Evolutionary conservation across 75 land plant species (phyloP), one percentile per base, ranked within the genome.

Genomic region (Ceratopteris richardii): DNA sequence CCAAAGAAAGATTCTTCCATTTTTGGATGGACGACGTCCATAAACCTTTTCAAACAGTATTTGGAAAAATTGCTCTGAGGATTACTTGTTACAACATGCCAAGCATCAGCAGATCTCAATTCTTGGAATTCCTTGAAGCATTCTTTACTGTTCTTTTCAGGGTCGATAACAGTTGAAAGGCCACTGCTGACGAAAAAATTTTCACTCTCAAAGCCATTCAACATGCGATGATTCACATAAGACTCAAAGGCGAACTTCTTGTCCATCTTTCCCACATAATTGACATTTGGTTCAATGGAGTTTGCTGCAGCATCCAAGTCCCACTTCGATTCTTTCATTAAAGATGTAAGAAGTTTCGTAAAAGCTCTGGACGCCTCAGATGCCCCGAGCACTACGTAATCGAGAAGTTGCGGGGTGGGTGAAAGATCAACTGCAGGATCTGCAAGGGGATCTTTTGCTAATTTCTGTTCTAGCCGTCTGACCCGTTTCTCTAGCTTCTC

Each of bases 1-100:
- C 87, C 83, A 57, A 93, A 93, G 62, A 93, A 89, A 0, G 96
- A 86, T 12, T 69, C 77, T 59, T 93, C 98, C 84, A 88, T 93
- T 54, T 80, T 82, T 1, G 83, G 84, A 29, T 88, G 90, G 29
- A 93, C 74, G 2, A 93, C 72, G 12, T 71, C 53, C 39, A 89
- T 69, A 60, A 86, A 93, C 60, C 84, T 93, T 63, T 55, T 80
- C 22, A 72, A 58, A 65, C 90, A 89, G 54, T 86, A 93, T 56
- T 79, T 82, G 22, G 79, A 86, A 56, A 88, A 88, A 17, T 62
- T 40, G 21, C 83, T 82, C 63, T 85, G 81, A 11, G 94, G 90
- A 43, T 46, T 75, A 44, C 70, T 67, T 6, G 71, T 69, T 0
- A 88, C 36, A 10, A 80, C 30, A 40, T 88, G 86, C 28, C 77